Conservation (phyloP, 768 basidiomycete genomes). For the Suillus discolor region DNA sequence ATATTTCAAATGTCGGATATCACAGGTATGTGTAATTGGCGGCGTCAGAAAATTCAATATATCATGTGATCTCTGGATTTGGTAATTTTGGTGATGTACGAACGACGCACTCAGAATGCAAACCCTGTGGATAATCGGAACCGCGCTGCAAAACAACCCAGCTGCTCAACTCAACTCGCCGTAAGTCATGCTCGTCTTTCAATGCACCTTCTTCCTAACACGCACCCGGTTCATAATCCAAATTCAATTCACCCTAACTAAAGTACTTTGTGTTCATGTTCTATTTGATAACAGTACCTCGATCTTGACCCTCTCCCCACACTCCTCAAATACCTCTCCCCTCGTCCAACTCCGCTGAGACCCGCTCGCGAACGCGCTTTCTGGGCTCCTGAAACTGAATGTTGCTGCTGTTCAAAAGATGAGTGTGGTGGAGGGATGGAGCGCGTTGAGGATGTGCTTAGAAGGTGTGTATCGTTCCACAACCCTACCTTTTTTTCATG, state of each 20-base stretch:
- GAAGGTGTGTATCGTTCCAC: constrained; percentile 40
- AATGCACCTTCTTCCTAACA: no score
- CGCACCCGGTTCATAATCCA: not conserved
- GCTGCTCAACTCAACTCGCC: constrained; percentile 74
- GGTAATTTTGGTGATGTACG: no score
- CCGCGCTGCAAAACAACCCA: constrained; percentile 89
- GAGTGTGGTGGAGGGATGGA: constrained; percentile 62
- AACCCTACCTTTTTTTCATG: not conserved
- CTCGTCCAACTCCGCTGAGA: constrained; percentile 50
- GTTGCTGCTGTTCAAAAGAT: constrained; percentile 62
- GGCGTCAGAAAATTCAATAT: no score
- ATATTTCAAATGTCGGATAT: no score
- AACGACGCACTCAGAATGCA: constrained; percentile 66
- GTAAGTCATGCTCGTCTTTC: constrained; percentile 42
- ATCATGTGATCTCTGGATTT: no score
- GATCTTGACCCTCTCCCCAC: constrained; percentile 64
- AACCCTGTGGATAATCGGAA: constrained; percentile 85
- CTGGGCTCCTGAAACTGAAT: constrained; percentile 79
- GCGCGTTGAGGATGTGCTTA: constrained; percentile 55
- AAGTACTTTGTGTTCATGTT: not conserved
- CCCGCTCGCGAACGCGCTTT: constrained; percentile 76
- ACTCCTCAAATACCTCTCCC: constrained; percentile 63
- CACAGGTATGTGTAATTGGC: no score
- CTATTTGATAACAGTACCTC: constrained; percentile 51
- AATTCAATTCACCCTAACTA: constrained; percentile 4